Evolutionary conservation across 1,284 basidiomycete genomes (phyloP).

Genomic region (Ustilago nuda): DNA sequence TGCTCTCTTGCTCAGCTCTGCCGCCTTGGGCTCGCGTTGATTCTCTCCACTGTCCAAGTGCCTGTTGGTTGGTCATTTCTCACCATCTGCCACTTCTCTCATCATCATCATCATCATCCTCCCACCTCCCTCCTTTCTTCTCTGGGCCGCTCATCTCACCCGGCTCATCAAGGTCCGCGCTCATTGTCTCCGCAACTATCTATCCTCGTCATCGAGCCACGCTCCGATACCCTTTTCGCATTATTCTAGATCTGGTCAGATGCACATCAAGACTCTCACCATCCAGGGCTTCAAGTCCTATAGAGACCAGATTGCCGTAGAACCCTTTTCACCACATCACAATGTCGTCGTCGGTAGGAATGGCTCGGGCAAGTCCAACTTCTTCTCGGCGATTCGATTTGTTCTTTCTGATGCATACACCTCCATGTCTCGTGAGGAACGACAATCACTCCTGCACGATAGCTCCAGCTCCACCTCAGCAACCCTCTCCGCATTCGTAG

Average conservation of each 20-base stretch:
- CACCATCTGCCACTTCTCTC: neutral
- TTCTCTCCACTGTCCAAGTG: neutral
- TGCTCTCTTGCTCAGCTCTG: constrained; percentile 9
- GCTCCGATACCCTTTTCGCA: neutral
- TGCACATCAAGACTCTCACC: constrained; percentile 63
- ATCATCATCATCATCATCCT: constrained; percentile 5
- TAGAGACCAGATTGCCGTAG: constrained; percentile 74
- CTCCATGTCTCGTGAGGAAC: constrained; percentile 91
- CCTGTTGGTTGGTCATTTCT: constrained; percentile 3
- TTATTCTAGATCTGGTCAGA: constrained; percentile 5
- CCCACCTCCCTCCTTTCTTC: neutral
- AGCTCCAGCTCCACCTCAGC: constrained; percentile 83
- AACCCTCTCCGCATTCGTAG: constrained; percentile 91
- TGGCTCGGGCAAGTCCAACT: constrained; percentile 70
- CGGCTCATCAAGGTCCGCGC: neutral
- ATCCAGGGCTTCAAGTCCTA: constrained; percentile 91
- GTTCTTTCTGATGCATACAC: constrained; percentile 97
- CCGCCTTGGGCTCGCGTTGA: no score
- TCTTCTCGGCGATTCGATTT: constrained; percentile 82
- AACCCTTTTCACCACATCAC: constrained; percentile 71
- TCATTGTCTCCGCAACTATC: constrained; percentile 9
- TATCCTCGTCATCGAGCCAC: neutral
- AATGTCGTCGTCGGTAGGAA: constrained; percentile 70
- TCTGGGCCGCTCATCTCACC: neutral
- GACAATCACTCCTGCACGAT: constrained; percentile 91